Percentiles rank a stretch among this genome's conserved stretches.
phyloP scores from a whole-genome alignment of 768 basidiomycete species.

The Cystofilobasidium macerans region DNA sequence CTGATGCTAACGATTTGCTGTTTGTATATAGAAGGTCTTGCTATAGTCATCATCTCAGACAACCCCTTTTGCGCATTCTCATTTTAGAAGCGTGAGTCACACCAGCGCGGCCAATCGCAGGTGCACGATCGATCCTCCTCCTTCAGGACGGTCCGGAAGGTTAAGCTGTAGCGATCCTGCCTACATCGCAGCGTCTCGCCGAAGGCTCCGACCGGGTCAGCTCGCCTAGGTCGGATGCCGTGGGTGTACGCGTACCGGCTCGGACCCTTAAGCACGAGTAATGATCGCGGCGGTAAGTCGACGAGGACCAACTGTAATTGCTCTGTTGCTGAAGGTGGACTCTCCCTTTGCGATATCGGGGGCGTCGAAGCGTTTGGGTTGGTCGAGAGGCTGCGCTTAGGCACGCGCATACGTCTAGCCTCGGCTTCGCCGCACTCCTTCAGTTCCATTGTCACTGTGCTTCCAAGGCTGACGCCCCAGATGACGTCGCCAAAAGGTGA shows the following conservation, averaged over 20 bases:
- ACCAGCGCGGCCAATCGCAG: constrained; percentile 16
- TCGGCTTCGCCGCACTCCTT: constrained; percentile 21
- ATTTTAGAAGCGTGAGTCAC: constrained; percentile 15
- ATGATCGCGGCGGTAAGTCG: constrained; percentile 19
- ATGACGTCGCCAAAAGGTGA: constrained; percentile 23
- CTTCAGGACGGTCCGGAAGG: constrained; percentile 13
- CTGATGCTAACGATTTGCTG: too few relatives aligned
- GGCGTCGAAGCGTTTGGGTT: neutral
- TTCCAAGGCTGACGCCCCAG: constrained; percentile 22
- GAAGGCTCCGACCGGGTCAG: constrained; percentile 11
- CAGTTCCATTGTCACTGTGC: constrained; percentile 22
- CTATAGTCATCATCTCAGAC: too few relatives aligned
- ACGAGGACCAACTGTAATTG: neutral
- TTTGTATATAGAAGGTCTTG: too few relatives aligned
- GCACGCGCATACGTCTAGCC: constrained; percentile 16
- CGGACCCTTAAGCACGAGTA: constrained; percentile 20
- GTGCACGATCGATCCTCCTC: constrained; percentile 3
- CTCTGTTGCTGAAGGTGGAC: neutral
- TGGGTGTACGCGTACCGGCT: constrained; percentile 23
- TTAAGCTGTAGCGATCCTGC: constrained; percentile 21
- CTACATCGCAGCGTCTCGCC: constrained; percentile 9
- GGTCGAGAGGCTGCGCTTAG: constrained; percentile 14
- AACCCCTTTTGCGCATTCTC: constrained; percentile 36
- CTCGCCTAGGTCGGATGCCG: constrained; percentile 18
- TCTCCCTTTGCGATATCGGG: neutral